A percentile compares a stretch with the other conserved stretches of the same genome.
phyloP scores from a whole-genome alignment of 169 alveolate species.

The Eimeria mitis region DNA sequence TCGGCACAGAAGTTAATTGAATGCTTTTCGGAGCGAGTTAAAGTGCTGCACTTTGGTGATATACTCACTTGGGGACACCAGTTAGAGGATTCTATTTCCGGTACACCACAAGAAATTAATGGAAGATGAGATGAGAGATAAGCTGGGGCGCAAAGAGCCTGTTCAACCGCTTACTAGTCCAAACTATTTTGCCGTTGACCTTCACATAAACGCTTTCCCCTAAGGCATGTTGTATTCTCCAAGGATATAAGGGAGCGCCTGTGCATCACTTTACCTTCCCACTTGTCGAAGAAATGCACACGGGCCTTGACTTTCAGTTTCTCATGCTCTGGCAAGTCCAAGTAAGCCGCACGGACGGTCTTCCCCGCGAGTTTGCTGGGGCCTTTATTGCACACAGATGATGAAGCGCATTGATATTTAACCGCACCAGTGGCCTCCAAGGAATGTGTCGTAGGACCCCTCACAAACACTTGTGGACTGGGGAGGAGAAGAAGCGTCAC shows the following conservation, averaged over 20 bases:
- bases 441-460: constrained; percentile 35
- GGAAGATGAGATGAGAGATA: background rate
- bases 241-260: background rate
- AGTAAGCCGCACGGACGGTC: constrained; percentile 46
- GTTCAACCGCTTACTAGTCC: constrained; percentile 30
- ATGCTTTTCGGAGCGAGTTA: background rate
- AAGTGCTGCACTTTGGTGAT: background rate
- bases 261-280: constrained; percentile 78
- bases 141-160: background rate
- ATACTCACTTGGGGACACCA: constrained; percentile 63
- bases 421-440: constrained; percentile 81
- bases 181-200: constrained; percentile 52
- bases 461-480: constrained; percentile 67
- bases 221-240: background rate
- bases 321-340: constrained; percentile 74
- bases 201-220: constrained; percentile 73
- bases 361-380: constrained; percentile 81
- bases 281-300: constrained; percentile 82
- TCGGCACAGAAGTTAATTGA: background rate
- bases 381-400: background rate
- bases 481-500: background rate
- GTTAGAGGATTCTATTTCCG: constrained; percentile 1
- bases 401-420: background rate
- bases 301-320: constrained; percentile 78
- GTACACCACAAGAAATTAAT: background rate